Evolutionary conservation across 192 early-diverging fungal genomes (phyloP), one percentile per base, ranked within the genome.

Genomic region (Powellomyces hirtus): DNA sequence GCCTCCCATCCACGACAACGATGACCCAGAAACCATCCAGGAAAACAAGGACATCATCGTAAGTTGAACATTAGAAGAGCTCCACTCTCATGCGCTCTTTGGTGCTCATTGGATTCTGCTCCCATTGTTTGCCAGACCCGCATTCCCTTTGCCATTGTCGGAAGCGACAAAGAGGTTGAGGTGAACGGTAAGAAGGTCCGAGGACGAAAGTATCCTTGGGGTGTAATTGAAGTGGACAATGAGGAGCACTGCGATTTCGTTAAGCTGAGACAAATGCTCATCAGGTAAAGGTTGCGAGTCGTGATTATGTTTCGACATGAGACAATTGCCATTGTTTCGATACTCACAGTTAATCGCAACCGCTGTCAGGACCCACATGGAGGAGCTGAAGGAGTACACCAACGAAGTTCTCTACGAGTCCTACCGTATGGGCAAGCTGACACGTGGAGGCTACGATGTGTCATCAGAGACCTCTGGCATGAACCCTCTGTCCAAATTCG

Each of bases 151-250:
- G 81, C 85, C 57, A 79, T 87, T 56, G 81, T 87, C 27, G 85
- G 85, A 29, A 74, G 75, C 38, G 85, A 87, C 70, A 79, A 79
- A 60, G 83, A 83, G 65, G 73, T 87, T 34, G 78, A 79, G 24
- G 77, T 84, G 11, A 63, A 61, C 44, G 80, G 84, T 40, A 81
- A 77, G 62, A 81, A 79, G 71, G 79, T 87, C 51, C 73, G 84
- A 31, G 82, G 85, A 31, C 64, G 85, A 63, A 87, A 96, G 79
- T 99, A 97, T 80, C 89, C 91, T 22, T 99, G 97, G 97, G 97
- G 97, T 73, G 94, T 96, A 64, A 95, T 93, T 26, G 95, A 99
- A 85, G 97, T 99, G 18, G 97, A 99, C 75, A 99, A 98, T 76
- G 97, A 99, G 79, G 84, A 87, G 59, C 97, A 87, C 70, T 87